Base-by-base conservation (phyloP, 768 basidiomycete genomes). In the Rhodotorula graminis region DNA sequence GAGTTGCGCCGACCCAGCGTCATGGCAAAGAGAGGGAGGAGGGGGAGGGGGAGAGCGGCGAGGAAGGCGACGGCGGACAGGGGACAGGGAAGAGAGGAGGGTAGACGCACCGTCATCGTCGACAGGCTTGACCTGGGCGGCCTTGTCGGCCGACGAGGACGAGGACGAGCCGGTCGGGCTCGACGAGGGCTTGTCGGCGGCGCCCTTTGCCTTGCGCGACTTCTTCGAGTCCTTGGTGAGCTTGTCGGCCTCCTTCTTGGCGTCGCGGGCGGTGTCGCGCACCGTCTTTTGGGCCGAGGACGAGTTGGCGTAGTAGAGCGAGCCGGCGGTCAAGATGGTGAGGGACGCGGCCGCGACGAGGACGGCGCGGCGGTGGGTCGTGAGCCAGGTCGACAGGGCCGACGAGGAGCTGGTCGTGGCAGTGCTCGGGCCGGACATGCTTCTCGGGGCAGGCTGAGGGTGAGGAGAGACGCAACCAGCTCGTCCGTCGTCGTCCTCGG, bases 321-420 rank as follows among this genome's bases (percentile, higher is more conserved):
- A 93, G 44, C 88, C 90, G 50, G 86, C 88, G 42, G 89, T 89
- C 59, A 89, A 88, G 42, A 87, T 87, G 55, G 88, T 90, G 75
- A 88, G 81, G 52, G 80, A 78, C 27, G 88, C 89, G 0, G 88
- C 89, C 0, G 88, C 89, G 5, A 90, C 84, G 8, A 90, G 87
- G 75, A 72, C 46, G n/a, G 65, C 65, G 3, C 62, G 66, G 29
- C 71, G 71, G 52, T 72, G 71, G 2, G 37, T 18, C 18, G 49
- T 14, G 47, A 72, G 44, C 62, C 64, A 72, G 31, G 58, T 21
- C 16, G 66, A 67, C 10, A 64, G 2, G 25, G 25, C 23, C 14
- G 69, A 64, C 8, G 56, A 58, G 8, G 47, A 9, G 8, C 31
- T 15, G 23, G 47, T 11, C 10, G 69, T 8, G 1, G 68, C 16